Evolutionary conservation across 805 yeast genomes (phyloP).

Genomic region (Saccharomycopsis fodiens): DNA sequence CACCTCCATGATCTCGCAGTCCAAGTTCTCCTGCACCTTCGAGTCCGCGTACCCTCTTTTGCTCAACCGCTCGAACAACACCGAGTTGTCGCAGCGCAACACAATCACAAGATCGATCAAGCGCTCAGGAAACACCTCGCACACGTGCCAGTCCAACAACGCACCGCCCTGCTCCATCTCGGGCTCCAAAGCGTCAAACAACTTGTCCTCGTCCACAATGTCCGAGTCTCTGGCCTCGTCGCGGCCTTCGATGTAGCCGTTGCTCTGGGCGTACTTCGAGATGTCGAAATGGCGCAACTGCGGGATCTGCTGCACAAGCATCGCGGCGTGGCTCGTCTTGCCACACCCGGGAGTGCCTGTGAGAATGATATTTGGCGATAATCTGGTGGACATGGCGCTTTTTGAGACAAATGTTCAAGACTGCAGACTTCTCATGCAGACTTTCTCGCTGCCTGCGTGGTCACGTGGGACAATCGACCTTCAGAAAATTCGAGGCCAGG

Average conservation of each 20-base stretch:
- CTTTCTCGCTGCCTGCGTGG: too few species aligned
- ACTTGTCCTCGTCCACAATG: conserved; percentile 87
- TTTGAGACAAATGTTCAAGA: too few species aligned
- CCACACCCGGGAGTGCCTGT: conserved; percentile 86
- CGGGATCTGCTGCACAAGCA: conserved; percentile 39
- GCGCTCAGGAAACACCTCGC: conserved; percentile 91
- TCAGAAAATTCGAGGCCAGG: too few species aligned
- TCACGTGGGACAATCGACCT: too few species aligned
- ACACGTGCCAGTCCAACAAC: conserved; percentile 96
- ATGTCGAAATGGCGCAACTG: conserved; percentile 50
- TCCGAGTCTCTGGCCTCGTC: conserved; percentile 81
- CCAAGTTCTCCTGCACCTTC: conserved; percentile 86
- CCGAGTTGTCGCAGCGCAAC: conserved; percentile 65
- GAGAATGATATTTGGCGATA: conserved; percentile 69
- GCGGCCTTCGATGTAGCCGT: conserved; percentile 71
- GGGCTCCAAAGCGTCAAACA: conserved; percentile 74
- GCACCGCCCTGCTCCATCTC: conserved; percentile 77
- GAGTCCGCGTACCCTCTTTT: conserved; percentile 71
- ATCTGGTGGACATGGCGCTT: conserved; percentile 7
- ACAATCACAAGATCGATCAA: conserved; percentile 90
- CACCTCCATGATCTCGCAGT: conserved; percentile 95
- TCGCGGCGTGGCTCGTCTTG: conserved; percentile 68
- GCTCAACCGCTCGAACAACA: conserved; percentile 66
- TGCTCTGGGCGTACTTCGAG: conserved; percentile 73
- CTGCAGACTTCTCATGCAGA: too few species aligned